Evolutionary conservation across 2,329 filamentous ascomycete species (phyloP).

Genomic region (Penicillium aurantiogriseum): DNA sequence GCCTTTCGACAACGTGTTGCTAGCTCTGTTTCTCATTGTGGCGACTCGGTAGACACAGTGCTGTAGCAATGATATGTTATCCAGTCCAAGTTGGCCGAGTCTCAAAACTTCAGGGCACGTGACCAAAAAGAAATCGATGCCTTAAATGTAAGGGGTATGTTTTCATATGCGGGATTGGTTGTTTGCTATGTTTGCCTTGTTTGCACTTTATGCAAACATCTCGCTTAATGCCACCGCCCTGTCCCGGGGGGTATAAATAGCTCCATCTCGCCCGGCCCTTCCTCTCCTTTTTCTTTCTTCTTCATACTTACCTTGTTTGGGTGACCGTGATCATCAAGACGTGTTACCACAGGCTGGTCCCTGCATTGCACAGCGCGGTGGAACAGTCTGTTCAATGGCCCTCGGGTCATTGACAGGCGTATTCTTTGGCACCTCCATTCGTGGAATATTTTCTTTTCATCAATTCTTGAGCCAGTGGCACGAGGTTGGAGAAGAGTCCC

Average conservation of each 20-base stretch:
- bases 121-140: background rate
- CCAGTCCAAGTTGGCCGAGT: conserved; percentile 13
- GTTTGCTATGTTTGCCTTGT: background rate
- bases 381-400: conserved; percentile 50
- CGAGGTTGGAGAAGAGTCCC: conserved; percentile 34
- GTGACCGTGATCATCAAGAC: conserved; percentile 49
- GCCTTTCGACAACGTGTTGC: conserved; percentile 41
- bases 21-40: conserved; percentile 48
- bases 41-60: conserved; percentile 20
- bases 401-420: conserved; percentile 44
- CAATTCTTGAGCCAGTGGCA: conserved; percentile 29
- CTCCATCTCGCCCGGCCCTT: conserved; percentile 16
- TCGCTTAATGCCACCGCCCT: conserved; percentile 35
- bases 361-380: conserved; percentile 60
- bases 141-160: conserved; percentile 14
- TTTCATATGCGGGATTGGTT: background rate
- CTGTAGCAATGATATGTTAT: conserved; percentile 11
- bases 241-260: conserved; percentile 29
- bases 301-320: conserved; percentile 55
- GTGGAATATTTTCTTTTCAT: conserved; percentile 35
- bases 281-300: conserved; percentile 42
- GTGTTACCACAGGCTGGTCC: conserved; percentile 48
- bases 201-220: background rate
- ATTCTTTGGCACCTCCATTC: conserved; percentile 40
- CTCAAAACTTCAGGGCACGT: conserved; percentile 39